phyloP scores from a whole-genome alignment of 2,329 filamentous ascomycete genomes.

The Lasiodiplodia sp. region DNA sequence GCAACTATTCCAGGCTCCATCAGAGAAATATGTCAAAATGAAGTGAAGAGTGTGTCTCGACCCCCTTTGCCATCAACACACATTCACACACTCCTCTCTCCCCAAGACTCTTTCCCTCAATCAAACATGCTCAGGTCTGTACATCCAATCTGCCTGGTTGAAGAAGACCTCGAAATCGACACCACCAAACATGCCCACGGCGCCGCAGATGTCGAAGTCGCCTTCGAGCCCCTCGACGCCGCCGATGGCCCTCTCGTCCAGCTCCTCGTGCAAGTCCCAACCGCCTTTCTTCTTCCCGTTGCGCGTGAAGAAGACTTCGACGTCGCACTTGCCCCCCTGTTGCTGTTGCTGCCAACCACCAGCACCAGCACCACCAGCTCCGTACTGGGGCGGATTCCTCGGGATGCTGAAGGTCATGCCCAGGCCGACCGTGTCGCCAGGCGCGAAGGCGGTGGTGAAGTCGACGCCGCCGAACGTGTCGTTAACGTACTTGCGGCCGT shows the following conservation, averaged over 20 bases:
- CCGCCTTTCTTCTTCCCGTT: slow-evolving; percentile 66
- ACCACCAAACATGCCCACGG: slow-evolving; percentile 74
- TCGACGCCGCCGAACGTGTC: slow-evolving; percentile 75
- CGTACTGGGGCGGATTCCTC: slow-evolving; percentile 46
- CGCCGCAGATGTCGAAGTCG: slow-evolving; percentile 72
- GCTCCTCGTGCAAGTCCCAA: slow-evolving; percentile 80
- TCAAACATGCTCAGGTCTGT: slow-evolving; percentile 16
- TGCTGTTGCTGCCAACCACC: not conserved
- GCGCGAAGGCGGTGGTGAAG: slow-evolving; percentile 70
- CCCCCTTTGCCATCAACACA: no score
- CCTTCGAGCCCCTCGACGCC: slow-evolving; percentile 72
- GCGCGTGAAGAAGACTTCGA: slow-evolving; percentile 74
- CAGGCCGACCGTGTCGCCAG: slow-evolving; percentile 72
- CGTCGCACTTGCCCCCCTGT: slow-evolving; percentile 49
- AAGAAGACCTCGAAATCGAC: slow-evolving; percentile 74
- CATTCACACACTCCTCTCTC: no score
- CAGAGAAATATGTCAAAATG: no score
- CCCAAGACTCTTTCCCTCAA: not conserved
- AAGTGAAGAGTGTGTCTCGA: no score
- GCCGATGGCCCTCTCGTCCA: slow-evolving; percentile 69
- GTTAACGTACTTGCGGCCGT: slow-evolving; percentile 78
- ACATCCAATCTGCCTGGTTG: slow-evolving; percentile 66
- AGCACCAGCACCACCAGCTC: slow-evolving; percentile 29
- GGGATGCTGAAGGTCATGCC: slow-evolving; percentile 68
- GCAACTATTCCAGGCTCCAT: no score